Base-by-base conservation (phyloP, 768 basidiomycete species). In the Lentinula boryana region DNA sequence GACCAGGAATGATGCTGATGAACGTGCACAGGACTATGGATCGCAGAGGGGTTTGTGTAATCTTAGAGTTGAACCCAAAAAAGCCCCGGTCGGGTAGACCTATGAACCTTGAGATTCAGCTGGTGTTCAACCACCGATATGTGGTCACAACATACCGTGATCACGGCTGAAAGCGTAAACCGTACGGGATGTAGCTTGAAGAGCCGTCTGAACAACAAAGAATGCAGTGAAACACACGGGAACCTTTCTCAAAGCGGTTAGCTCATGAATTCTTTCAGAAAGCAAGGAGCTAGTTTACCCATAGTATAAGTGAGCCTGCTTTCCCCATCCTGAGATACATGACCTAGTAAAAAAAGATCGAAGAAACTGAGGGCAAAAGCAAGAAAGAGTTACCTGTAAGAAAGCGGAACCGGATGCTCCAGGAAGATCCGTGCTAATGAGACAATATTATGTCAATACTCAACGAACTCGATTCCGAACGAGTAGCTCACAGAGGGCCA, bases 81-180 rank as follows among this genome's bases (percentile, higher is more conserved):
- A 83, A 86, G 8, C 89, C 90, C 33, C 80, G 70, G 69, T 96
- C 93, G 18, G 91, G 91, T 35, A 93, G 80, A 51, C 84, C 88
- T 79, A 70, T 66, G 63, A 27, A 4, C 0, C 1, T 16, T 6
- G 18, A 27, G 23, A 16, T 3, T 41, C 36, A 60, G 57, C 49
- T 1, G 13, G 31, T 9, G 33, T n/a, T 10, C 18, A 32, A 35
- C 15, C 44, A 41, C 6, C 31, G 13, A 12, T 2, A 41, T 43
- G 46, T 27, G 38, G 16, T 8, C 51, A 16, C 23, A 27, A 63
- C 74, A 40, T 61, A 84, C 88, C 88, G 60, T 85, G 80, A 68
- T 92, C 91, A 58, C 89, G 86, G 67, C 86, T 88, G 76, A 95
- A 93, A 2, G 93, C 93, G 67, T 89, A 93, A 27, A 93, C 77